Evolutionary conservation across 345 rosid species (phyloP).

Genomic region (Moricandia arvensis): DNA sequence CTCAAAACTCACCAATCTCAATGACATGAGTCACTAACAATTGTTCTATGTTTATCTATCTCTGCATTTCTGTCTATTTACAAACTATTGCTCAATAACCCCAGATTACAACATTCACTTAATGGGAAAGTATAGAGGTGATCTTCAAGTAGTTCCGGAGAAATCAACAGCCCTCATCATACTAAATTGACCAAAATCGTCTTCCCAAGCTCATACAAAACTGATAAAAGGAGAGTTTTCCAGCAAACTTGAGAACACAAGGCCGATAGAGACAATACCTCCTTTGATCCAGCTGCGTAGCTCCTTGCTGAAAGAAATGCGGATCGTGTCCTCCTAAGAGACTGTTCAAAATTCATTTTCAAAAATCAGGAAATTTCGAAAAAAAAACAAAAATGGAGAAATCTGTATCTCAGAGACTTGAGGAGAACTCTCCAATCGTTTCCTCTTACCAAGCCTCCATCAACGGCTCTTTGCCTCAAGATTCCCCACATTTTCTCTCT

Average conservation of each 20-base stretch:
- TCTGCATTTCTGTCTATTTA: background rate
- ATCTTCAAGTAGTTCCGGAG: background rate
- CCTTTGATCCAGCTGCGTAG: constrained; percentile 64
- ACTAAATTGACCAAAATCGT: background rate
- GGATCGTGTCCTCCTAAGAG: constrained; percentile 53
- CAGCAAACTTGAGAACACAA: background rate
- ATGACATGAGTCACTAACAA: background rate
- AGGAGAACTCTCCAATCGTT: constrained; percentile 13
- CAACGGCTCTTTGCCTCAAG: constrained; percentile 49
- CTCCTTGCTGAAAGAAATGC: constrained; percentile 49
- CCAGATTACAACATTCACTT: background rate
- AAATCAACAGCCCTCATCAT: too few species aligned
- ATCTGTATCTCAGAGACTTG: background rate
- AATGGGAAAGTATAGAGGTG: background rate
- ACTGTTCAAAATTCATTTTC: constrained; percentile 24
- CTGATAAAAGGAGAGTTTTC: too few species aligned
- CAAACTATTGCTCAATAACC: constrained; percentile 1
- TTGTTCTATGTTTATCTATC: background rate
- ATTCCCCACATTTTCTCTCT: constrained; percentile 57
- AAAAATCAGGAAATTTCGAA: background rate
- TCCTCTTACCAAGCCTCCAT: constrained; percentile 42
- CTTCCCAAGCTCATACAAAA: background rate
- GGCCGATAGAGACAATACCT: constrained; percentile 39
- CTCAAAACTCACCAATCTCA: background rate
- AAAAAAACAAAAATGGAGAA: background rate